phyloP scores from a whole-genome alignment of 2,329 filamentous ascomycete genomes.

The Beauveria sp. region DNA sequence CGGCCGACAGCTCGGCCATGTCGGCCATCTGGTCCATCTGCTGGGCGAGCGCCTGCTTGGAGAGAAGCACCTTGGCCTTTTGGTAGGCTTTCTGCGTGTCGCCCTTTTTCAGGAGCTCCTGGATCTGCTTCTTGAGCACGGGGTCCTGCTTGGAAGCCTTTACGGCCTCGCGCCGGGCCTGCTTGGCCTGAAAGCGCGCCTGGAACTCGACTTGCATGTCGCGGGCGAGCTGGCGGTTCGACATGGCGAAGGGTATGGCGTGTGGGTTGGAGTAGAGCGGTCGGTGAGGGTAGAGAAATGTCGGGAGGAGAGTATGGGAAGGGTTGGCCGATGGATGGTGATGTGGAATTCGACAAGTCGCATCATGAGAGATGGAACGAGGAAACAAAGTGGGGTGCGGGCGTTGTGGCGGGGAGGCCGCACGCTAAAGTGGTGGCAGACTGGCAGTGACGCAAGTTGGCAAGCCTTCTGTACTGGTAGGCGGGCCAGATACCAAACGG shows the following conservation, averaged over 20 bases:
- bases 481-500: too few relatives aligned
- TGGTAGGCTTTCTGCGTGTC: slow-evolving; percentile 57
- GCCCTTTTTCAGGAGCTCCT: slow-evolving; percentile 54
- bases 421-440: background rate
- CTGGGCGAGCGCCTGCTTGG: slow-evolving; percentile 53
- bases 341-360: background rate
- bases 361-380: background rate
- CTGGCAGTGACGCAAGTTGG: background rate
- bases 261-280: background rate
- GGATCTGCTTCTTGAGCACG: slow-evolving; percentile 55
- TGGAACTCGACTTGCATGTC: slow-evolving; percentile 59
- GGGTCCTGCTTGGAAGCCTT: slow-evolving; percentile 56
- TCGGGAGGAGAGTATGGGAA: background rate
- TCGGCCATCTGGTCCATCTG: slow-evolving; percentile 60
- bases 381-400: background rate
- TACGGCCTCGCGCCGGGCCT: slow-evolving; percentile 52
- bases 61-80: slow-evolving; percentile 55
- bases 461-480: background rate
- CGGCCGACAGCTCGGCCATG: slow-evolving; percentile 53
- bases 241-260: slow-evolving; percentile 34
- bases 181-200: slow-evolving; percentile 56
- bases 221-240: slow-evolving; percentile 50
- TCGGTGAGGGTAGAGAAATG: background rate
- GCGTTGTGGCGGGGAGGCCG: background rate
- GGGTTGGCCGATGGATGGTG: background rate